Evolutionary conservation across 176 grass and related monocot genomes (phyloP).

Genomic region (Cymbopogon citratus): DNA sequence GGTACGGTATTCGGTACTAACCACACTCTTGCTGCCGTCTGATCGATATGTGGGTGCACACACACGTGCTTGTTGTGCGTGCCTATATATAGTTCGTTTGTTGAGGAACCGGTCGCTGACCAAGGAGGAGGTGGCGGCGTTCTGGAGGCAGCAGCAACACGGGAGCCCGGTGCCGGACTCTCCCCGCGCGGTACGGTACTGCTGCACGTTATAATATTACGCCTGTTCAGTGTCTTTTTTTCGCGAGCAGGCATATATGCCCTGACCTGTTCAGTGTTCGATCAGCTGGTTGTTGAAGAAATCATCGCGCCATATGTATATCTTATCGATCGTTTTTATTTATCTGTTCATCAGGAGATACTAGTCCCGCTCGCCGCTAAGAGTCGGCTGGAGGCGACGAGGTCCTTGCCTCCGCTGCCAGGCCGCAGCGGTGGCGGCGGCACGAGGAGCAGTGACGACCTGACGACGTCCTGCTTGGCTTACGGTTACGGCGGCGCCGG

Average conservation of each 20-base stretch:
- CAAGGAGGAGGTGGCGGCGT: conserved; percentile 70
- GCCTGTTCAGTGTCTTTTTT: too few relatives aligned
- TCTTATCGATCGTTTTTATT: neutral
- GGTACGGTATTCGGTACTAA: neutral
- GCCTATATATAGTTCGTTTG: conserved; percentile 42
- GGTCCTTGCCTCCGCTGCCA: conserved; percentile 11
- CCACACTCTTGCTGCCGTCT: neutral
- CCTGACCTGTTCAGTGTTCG: too few relatives aligned
- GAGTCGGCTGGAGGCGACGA: neutral
- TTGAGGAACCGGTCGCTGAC: conserved; percentile 74
- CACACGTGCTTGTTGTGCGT: too few relatives aligned
- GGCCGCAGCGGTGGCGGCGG: neutral
- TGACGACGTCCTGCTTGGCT: neutral
- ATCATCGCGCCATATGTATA: neutral
- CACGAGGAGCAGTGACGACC: neutral
- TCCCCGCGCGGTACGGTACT: neutral
- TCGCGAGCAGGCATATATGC: too few relatives aligned
- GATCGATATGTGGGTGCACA: neutral
- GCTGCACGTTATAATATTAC: too few relatives aligned
- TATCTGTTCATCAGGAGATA: neutral
- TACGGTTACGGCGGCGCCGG: neutral
- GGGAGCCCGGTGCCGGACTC: neutral
- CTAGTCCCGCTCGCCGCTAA: neutral
- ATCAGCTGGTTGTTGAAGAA: neutral
- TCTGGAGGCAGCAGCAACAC: conserved; percentile 41